Conservation (phyloP, 23 red algal species). For the Gracilaria caudata region DNA sequence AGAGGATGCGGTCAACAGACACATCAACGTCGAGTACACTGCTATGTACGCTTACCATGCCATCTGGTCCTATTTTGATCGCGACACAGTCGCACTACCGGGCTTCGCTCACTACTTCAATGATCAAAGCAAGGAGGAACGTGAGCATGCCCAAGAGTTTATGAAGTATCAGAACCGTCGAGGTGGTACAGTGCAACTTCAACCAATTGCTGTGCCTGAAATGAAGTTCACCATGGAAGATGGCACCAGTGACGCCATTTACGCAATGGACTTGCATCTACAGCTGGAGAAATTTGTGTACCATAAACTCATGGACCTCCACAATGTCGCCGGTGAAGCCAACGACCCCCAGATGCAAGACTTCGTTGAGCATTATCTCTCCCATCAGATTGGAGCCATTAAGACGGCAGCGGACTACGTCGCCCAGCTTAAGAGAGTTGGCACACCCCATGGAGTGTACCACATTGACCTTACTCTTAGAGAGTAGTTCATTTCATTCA, state of each 20-base stretch:
- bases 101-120: constrained; percentile 97
- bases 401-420: constrained; percentile 93
- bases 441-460: constrained; percentile 93
- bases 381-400: constrained; percentile 84
- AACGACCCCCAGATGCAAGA: constrained; percentile 83
- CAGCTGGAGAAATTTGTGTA: constrained; percentile 98
- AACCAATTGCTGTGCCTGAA: constrained; percentile 92
- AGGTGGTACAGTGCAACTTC: constrained; percentile 84
- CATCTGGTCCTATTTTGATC: constrained; percentile 93
- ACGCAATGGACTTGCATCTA: constrained; percentile 92
- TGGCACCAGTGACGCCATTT: constrained; percentile 85
- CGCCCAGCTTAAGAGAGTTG: constrained; percentile 90
- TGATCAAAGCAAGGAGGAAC: constrained; percentile 83
- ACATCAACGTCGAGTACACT: constrained; percentile 99
- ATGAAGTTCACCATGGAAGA: constrained; percentile 88
- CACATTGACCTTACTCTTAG: constrained; percentile 88
- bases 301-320: constrained; percentile 83
- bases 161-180: constrained; percentile 93
- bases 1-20: constrained; percentile 91
- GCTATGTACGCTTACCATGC: constrained; percentile 95
- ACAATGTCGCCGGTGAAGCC: constrained; percentile 72
- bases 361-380: constrained; percentile 85
- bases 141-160: constrained; percentile 86
- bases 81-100: constrained; percentile 91
- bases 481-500: neutral